Conservation (phyloP, 1,284 basidiomycete species). For the Peniophora sp. region DNA sequence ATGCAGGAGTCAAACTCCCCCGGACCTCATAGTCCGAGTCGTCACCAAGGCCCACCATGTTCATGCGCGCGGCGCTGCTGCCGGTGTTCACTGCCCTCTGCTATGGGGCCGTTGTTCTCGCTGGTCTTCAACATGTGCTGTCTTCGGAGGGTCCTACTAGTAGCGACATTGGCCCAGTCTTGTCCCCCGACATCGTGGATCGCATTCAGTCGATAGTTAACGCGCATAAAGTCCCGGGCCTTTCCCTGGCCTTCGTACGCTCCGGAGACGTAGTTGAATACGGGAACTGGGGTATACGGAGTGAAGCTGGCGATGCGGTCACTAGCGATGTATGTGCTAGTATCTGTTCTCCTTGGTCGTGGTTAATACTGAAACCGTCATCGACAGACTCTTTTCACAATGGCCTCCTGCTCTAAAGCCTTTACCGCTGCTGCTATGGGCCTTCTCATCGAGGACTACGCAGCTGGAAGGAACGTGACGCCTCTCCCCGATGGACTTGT, state of each 20-base stretch:
- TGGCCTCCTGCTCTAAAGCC: constrained; percentile 39
- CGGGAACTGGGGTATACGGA: constrained; percentile 17
- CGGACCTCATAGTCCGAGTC: too few species aligned
- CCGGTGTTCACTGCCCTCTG: too few species aligned
- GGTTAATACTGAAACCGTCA: not conserved
- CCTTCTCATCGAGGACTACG: constrained; percentile 25
- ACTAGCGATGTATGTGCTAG: constrained; percentile 19
- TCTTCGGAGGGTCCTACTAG: too few species aligned
- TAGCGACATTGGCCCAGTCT: not conserved
- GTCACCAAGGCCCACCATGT: too few species aligned
- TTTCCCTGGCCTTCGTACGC: constrained; percentile 17
- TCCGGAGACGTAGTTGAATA: constrained; percentile 13
- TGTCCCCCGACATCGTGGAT: constrained; percentile 1
- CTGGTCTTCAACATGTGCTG: too few species aligned
- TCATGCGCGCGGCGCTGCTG: too few species aligned
- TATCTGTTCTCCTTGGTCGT: not conserved
- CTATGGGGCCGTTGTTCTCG: too few species aligned
- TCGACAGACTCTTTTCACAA: constrained; percentile 28
- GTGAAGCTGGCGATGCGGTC: constrained; percentile 22
- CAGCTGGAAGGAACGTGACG: constrained; percentile 19
- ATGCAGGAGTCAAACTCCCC: too few species aligned
- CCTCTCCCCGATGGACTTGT: constrained; percentile 17
- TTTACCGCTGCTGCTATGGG: constrained; percentile 31
- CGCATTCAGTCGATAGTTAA: not conserved
- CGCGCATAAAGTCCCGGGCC: constrained; percentile 14